phyloP scores from a whole-genome alignment of 1,284 basidiomycete species.

The Apiotrichum porosum region DNA sequence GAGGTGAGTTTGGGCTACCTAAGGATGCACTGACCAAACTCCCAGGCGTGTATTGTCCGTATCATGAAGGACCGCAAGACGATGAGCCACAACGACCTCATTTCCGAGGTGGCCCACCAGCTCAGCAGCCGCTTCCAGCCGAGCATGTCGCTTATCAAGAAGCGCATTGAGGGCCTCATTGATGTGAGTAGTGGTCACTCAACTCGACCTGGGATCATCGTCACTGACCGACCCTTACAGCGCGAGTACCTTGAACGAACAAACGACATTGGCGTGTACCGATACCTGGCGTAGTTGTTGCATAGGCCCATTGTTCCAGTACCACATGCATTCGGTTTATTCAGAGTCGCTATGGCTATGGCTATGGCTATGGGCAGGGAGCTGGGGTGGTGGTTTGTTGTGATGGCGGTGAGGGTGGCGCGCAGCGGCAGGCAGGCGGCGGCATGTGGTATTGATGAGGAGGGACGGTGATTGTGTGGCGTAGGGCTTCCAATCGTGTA shows the following conservation, averaged over 20 bases:
- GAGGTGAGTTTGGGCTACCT: conserved; percentile 71
- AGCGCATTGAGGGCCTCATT: conserved; percentile 87
- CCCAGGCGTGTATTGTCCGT: conserved; percentile 88
- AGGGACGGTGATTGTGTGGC: too few species aligned
- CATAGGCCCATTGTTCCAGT: conserved; percentile 1
- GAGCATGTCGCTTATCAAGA: conserved; percentile 81
- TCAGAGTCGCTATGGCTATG: too few species aligned
- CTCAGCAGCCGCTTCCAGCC: conserved; percentile 80
- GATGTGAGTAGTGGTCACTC: conserved; percentile 66
- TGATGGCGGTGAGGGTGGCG: too few species aligned
- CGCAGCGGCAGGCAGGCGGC: too few species aligned
- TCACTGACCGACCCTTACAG: conserved; percentile 20
- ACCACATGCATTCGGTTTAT: conserved; percentile 5
- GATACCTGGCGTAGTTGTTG: conserved; percentile 39
- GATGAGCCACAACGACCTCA: conserved; percentile 81
- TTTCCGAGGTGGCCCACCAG: conserved; percentile 87
- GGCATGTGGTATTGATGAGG: too few species aligned
- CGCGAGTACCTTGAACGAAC: conserved; percentile 47
- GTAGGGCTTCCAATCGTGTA: too few species aligned
- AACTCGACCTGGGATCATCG: too few species aligned
- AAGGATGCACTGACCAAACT: background rate
- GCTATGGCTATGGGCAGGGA: too few species aligned
- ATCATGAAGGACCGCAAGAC: conserved; percentile 96
- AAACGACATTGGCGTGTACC: conserved; percentile 41
- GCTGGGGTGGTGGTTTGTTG: too few species aligned